Conservation (phyloP, 257 asterid species). For the Solanum boliviense region DNA sequence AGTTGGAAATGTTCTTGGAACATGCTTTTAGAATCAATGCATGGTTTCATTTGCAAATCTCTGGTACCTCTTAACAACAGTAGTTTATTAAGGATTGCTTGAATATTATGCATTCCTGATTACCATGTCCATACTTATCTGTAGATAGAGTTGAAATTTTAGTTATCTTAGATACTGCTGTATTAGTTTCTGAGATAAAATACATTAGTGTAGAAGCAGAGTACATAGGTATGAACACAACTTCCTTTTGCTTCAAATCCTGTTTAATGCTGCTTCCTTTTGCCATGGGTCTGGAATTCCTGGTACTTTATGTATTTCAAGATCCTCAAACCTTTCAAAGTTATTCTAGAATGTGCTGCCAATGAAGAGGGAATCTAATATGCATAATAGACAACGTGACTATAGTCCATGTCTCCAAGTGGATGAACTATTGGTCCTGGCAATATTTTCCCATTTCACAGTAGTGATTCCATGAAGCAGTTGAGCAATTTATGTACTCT, state of each 20-base stretch:
- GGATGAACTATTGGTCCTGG: background rate
- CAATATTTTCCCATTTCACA: background rate
- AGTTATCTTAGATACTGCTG: background rate
- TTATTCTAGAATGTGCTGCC: background rate
- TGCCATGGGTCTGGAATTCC: background rate
- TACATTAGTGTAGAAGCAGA: background rate
- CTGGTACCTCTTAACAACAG: background rate
- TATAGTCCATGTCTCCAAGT: background rate
- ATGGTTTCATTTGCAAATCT: background rate
- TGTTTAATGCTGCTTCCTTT: background rate
- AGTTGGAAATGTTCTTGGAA: background rate
- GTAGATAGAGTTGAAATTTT: background rate
- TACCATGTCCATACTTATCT: background rate
- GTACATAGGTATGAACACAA: background rate
- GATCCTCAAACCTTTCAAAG: background rate
- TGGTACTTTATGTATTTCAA: background rate
- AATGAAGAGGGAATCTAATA: background rate
- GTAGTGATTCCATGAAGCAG: background rate
- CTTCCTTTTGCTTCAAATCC: background rate
- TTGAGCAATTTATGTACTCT: background rate
- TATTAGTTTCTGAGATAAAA: background rate
- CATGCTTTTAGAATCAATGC: background rate
- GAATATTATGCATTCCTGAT: background rate
- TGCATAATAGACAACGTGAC: background rate
- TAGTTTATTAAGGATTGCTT: background rate